phyloP scores from a whole-genome alignment of 1,284 basidiomycete species.

The Cerrena zonata region DNA sequence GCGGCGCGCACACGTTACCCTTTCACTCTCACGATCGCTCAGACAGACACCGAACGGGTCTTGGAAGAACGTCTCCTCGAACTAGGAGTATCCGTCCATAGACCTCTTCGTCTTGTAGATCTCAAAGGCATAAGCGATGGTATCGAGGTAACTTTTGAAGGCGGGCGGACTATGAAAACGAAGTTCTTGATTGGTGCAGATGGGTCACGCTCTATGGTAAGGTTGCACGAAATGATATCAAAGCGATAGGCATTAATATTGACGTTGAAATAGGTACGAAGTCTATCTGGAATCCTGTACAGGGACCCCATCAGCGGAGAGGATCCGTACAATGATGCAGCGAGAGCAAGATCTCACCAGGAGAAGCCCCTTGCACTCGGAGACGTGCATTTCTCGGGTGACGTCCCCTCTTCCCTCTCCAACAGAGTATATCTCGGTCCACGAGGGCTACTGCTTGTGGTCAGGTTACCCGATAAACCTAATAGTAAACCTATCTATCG shows the following conservation, averaged over 20 bases:
- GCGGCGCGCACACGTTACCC: conserved; percentile 39
- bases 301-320: conserved; percentile 2
- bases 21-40: conserved; percentile 39
- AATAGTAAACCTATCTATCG: background rate
- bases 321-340: conserved; percentile 1
- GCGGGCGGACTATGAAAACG: conserved; percentile 38
- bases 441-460: background rate
- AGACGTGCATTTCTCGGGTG: conserved; percentile 16
- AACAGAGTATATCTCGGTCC: background rate
- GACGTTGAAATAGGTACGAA: background rate
- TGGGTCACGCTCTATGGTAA: conserved; percentile 45
- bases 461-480: background rate
- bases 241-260: background rate
- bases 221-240: conserved; percentile 17
- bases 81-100: conserved; percentile 27
- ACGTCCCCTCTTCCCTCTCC: background rate
- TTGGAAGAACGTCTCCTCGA: conserved; percentile 32
- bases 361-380: conserved; percentile 31
- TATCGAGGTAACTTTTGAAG: conserved; percentile 37
- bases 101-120: conserved; percentile 31
- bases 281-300: conserved; percentile 1
- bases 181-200: conserved; percentile 51
- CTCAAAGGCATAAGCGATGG: conserved; percentile 17
- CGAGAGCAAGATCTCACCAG: conserved; percentile 12
- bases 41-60: conserved; percentile 40